Conservation (phyloP, 768 basidiomycete genomes). For the Mycena amicta region DNA sequence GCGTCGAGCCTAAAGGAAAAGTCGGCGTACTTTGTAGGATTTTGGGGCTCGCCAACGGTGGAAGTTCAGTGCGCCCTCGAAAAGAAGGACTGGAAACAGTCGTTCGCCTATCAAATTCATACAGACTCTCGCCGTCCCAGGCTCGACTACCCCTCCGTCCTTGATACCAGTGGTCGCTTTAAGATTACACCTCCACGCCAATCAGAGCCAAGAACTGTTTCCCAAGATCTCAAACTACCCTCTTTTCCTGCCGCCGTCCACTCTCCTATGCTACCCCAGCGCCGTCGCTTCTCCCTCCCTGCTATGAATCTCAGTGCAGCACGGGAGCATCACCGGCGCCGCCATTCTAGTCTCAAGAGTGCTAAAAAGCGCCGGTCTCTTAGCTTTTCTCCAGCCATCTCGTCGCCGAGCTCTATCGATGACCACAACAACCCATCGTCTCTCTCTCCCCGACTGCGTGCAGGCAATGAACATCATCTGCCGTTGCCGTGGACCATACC, state of each 20-base stretch:
- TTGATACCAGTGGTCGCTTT: slow-evolving; percentile 18
- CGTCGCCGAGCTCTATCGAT: not conserved
- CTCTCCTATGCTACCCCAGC: slow-evolving; percentile 4
- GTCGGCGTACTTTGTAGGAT: slow-evolving; percentile 44
- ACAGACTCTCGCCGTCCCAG: slow-evolving; percentile 23
- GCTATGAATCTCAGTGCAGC: slow-evolving; percentile 21
- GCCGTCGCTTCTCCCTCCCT: slow-evolving; percentile 37
- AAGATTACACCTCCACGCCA: slow-evolving; percentile 2
- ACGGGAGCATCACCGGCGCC: slow-evolving; percentile 20
- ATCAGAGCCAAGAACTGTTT: slow-evolving; percentile 16
- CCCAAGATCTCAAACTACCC: slow-evolving; percentile 18
- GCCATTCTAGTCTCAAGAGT: slow-evolving; percentile 30
- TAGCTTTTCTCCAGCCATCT: slow-evolving; percentile 5
- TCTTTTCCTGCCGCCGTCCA: slow-evolving; percentile 23
- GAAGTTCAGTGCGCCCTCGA: slow-evolving; percentile 34
- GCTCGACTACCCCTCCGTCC: slow-evolving; percentile 20
- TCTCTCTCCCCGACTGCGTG: not conserved
- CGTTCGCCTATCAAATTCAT: slow-evolving; percentile 23
- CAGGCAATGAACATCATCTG: not conserved
- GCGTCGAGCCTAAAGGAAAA: slow-evolving; percentile 25
- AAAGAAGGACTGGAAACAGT: slow-evolving; percentile 23
- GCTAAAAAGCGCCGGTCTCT: slow-evolving; percentile 24
- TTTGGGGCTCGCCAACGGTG: slow-evolving; percentile 48
- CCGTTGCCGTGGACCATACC: too few relatives aligned
- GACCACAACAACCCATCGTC: too few relatives aligned